These are phyloP conservation scores for Fomitopsis serialis DNA, from an alignment of 768 basidiomycete species.

Conservation along the genomic window DNA sequence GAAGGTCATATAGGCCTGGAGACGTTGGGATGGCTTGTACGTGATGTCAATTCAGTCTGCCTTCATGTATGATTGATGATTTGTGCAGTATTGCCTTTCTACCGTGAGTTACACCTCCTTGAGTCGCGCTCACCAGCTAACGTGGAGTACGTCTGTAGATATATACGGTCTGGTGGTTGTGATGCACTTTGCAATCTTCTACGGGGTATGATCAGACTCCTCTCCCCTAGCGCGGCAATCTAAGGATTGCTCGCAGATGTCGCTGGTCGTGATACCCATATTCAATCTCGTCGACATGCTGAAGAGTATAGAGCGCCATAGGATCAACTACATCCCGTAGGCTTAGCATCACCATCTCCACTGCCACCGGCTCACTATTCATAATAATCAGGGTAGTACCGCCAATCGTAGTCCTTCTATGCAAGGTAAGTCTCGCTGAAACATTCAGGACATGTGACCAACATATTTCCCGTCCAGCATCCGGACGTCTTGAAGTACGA, in stretches of 20 bases:
- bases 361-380: constrained; percentile 8
- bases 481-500: constrained; percentile 35
- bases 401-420: constrained; percentile 30
- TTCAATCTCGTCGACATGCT: constrained; percentile 29
- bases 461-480: too few species aligned
- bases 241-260: constrained; percentile 12
- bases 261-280: constrained; percentile 28
- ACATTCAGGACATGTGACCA: too few species aligned
- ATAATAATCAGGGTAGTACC: constrained; percentile 24
- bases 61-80: background rate
- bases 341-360: background rate
- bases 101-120: constrained; percentile 16
- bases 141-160: constrained; percentile 31
- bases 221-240: background rate
- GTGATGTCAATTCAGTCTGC: constrained; percentile 5
- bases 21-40: constrained; percentile 57
- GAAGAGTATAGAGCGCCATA: constrained; percentile 28
- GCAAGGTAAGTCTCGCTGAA: constrained; percentile 22
- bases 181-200: constrained; percentile 24
- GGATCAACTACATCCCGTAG: constrained; percentile 28
- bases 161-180: constrained; percentile 32
- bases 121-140: background rate
- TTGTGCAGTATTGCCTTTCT: constrained; percentile 22
- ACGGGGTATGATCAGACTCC: constrained; percentile 15
- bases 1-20: constrained; percentile 51